Conservation (phyloP, 768 basidiomycete genomes). For the Boletus sp. region DNA sequence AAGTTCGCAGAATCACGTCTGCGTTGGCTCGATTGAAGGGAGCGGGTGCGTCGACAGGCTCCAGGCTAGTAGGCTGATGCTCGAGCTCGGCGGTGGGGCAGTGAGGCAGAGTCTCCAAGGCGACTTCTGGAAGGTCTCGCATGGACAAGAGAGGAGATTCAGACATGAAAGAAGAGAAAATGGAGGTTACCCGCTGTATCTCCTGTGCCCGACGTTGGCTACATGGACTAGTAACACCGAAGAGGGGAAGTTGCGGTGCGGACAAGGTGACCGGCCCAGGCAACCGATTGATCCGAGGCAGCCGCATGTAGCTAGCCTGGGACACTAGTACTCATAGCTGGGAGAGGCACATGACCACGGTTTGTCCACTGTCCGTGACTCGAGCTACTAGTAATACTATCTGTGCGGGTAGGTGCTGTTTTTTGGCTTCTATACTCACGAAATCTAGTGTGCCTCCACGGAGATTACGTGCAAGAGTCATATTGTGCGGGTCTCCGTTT, state of each 20-base stretch:
- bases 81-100: conserved; percentile 1
- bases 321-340: too few relatives aligned
- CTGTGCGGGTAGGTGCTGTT: too few relatives aligned
- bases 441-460: too few relatives aligned
- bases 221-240: conserved; percentile 13
- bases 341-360: too few relatives aligned
- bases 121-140: conserved; percentile 4
- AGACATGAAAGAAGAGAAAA: conserved; percentile 13
- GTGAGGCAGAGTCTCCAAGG: neutral
- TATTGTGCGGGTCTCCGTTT: too few relatives aligned
- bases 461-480: too few relatives aligned
- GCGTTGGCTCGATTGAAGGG: conserved; percentile 51
- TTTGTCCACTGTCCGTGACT: too few relatives aligned
- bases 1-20: conserved; percentile 55
- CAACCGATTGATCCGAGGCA: conserved; percentile 9
- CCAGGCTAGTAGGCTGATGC: neutral
- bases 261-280: conserved; percentile 2
- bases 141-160: conserved; percentile 5
- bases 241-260: conserved; percentile 2
- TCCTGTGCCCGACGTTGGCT: neutral
- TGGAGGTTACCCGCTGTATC: neutral
- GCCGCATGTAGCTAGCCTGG: neutral
- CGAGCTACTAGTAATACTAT: too few relatives aligned
- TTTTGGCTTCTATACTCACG: too few relatives aligned
- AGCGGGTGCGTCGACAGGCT: conserved; percentile 28